These are phyloP conservation scores for Cryptosporidium canis DNA, from an alignment of 169 alveolate genomes.

Conservation along the genomic window DNA sequence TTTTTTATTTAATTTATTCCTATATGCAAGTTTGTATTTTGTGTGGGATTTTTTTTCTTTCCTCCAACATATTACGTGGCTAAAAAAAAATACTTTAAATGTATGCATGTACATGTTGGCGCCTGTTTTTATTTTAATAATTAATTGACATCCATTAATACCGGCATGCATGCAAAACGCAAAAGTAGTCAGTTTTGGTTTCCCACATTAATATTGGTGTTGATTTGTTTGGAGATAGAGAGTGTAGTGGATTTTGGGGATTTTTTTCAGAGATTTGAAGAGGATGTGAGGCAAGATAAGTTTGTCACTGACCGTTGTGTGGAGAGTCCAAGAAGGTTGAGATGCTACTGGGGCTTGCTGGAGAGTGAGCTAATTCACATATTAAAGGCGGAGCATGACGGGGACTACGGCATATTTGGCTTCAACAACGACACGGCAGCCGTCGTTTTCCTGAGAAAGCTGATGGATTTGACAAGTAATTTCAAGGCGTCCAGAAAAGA, in stretches of 20 bases:
- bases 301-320: not conserved
- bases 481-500: not conserved
- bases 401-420: not conserved
- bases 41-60: slow-evolving; percentile 53
- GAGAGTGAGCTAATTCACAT: not conserved
- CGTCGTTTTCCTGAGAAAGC: not conserved
- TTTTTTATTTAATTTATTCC: slow-evolving; percentile 8
- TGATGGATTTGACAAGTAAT: not conserved
- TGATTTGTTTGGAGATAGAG: not conserved
- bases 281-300: not conserved
- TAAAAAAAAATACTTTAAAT: slow-evolving; percentile 6
- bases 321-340: not conserved
- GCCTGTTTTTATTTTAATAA: not conserved
- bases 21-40: slow-evolving; percentile 32
- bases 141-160: not conserved
- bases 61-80: slow-evolving; percentile 60
- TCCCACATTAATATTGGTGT: not conserved
- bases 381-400: not conserved
- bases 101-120: slow-evolving; percentile 71
- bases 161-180: slow-evolving; percentile 52
- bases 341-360: not conserved
- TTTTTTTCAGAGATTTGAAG: not conserved
- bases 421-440: not conserved
- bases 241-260: not conserved
- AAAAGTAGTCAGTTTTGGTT: not conserved